Base-by-base conservation (phyloP, 768 basidiomycete species). In the Boletus rex-veris region DNA sequence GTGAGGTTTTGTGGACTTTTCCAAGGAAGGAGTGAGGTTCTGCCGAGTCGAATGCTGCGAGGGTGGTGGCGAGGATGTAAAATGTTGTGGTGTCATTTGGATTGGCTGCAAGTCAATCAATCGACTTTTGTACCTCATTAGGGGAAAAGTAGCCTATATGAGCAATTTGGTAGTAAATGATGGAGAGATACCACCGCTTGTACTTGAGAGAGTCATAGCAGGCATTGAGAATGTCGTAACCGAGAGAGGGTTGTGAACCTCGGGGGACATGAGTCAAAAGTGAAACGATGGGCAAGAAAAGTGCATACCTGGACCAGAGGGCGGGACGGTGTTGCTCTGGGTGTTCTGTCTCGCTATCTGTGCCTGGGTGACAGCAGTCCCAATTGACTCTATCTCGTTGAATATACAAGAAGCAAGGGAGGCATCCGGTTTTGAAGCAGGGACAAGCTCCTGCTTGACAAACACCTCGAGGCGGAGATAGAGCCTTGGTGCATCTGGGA, bases 181-280 rank as follows among this genome's bases (percentile, higher is more conserved):
- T 76, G 18, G 83, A 82, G 5, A 93, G 78, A 45, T 77, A 75
- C 11, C 86, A 79, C 57, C 90, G 78, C 63, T 93, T 90, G 49
- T 85, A 84, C 63, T 80, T 82, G 46, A 94, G 75, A 0, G 86
- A 89, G 35, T 89, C 84, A 59, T 82, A 80, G 30, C 89, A 82
- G 38, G 85, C 81, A 43, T 77, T 80, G 1, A 88, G 74, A 54
- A 90, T 76, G 55, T 88, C 86, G 44, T 76, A 78, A 8, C 89
- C 88, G 40, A 93, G 71, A 3, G 74, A 69, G 5, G 79, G 74
- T 48, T 68, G 70, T 21, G 61, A 55, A 40, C 75, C 81, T 83
- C 52, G 12, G 50, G 11, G 15, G 47, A 24, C 16, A n/a, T 67
- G n/a, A 58, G 52, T 9, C 2, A 47, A 40, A 14, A 16, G n/a